Evolutionary conservation across 805 yeast genomes (phyloP), one percentile per base, ranked within the genome.

Genomic region (Barnettozyma salicaria): DNA sequence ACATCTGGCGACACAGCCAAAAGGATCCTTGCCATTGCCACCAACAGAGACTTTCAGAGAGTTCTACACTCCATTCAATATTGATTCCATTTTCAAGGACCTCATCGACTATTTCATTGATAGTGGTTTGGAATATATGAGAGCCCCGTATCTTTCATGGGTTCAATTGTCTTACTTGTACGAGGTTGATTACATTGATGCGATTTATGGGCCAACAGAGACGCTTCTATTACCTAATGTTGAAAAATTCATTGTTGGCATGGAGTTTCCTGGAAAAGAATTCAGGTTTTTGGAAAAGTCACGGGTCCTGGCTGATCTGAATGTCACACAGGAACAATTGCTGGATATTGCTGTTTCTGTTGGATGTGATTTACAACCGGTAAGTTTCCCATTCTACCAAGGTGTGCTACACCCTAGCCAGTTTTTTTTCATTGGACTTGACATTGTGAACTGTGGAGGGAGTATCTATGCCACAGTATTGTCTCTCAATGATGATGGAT

Each of bases 201-300:
- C 82, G 5, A 76, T 89, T 25, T 84, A 78, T 59, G 96, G 95
- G 1, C 80, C 96, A 7, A 80, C 88, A 1, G 97, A 92, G 50
- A 68, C 78, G 26, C 62, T 89, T 30, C 63, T 90, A 55, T 58
- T 75, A 31, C 61, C 60, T 5, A 70, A 73, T 18, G 69, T 82
- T 19, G 92, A 85, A 40, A 80, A 75, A 46, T 76, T 88, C 41
- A 80, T 90, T 39, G 59, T 79, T 34, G 74, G 81, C 14, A 70
- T 88, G 68, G 94, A 84, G 42, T 71, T 78, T 43, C 75, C 70
- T 37, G 65, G 70, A 24, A 72, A 72, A 45, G 83, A 75, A 43
- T 83, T 87, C 54, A 70, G 80, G 49, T 83, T 70, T 53, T 64
- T 88, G 30, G 84, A 78, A 44, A 76, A 72, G 47, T 42, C 57